Evolutionary conservation across 1,284 basidiomycete genomes (phyloP), one percentile per base, ranked within the genome.

Genomic region (Rhizoctonia solani): DNA sequence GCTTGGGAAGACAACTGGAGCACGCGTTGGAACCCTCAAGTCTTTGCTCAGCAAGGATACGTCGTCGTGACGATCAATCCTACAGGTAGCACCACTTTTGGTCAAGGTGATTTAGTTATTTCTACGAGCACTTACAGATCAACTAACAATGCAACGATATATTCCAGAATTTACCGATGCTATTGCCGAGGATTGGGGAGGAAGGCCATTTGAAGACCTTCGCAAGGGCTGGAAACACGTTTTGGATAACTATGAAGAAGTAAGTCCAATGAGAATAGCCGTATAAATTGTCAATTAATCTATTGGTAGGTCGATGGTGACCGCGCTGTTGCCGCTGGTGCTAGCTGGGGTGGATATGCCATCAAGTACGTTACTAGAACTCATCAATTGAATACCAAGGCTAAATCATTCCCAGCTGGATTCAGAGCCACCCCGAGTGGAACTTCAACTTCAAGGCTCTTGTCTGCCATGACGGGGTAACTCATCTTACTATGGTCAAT

Each of bases 381-480:
- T 3, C 13, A 21, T 54, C 25, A 25, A 68, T 49, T 23, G 42
- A 23, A 14, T 23, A 4, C 29, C 53, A 16, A 23, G 34, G 44
- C 69, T 25, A 68, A 68, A 34, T 58, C 67, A 5, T 39, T 8
- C 37, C 37, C 66, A 96, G 94, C 76, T 97, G 92, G 92, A 94
- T 96, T 69, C 90, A 95, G 77, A 92, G 93, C 0, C 92, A 96
- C 76, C 93, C 94, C 14, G 89, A 93, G 69, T 92, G 79, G 70
- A 85, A 82, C 4, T 91, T 92, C 74, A 84, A 84, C 25, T 96
- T 97, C 83, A 95, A 95, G 80, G 91, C 92, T 1, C 81, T 97
- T 44, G 85, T 95, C 14, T 90, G 87, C 73, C 92, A 95, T 74
- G 91, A 95, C 73, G 92, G 92, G n/a, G 89, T 92, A 75, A 68